Conservation (phyloP, 495 filamentous ascomycete genomes). For the Diplogelasinospora grovesii region DNA sequence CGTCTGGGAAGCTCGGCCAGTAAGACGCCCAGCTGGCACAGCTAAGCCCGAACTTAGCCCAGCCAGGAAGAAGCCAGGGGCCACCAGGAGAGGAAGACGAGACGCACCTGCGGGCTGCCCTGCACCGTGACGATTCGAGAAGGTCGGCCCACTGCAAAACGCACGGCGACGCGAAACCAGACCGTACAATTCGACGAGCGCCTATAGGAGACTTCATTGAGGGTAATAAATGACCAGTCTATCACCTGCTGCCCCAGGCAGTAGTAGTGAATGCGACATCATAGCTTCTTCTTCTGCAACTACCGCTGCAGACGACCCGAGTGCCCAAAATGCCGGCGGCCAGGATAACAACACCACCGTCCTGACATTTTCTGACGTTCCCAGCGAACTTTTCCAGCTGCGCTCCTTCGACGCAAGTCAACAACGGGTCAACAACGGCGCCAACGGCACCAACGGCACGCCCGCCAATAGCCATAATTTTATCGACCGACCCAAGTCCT, state of each 20-base stretch:
- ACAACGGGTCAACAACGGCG: constrained; percentile 4
- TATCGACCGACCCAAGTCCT: background rate
- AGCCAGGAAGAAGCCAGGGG: too few relatives aligned
- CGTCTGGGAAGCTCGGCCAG: constrained; percentile 4
- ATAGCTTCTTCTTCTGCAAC: constrained; percentile 10
- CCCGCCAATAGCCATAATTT: constrained; percentile 11
- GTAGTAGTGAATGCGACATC: constrained; percentile 18
- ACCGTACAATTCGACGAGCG: background rate
- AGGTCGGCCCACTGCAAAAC: background rate
- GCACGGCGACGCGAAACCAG: background rate
- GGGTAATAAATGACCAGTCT: constrained; percentile 23
- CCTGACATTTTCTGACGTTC: constrained; percentile 36
- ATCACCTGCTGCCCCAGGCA: constrained; percentile 24
- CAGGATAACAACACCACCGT: constrained; percentile 17
- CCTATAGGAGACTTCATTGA: constrained; percentile 1
- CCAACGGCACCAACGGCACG: constrained; percentile 10
- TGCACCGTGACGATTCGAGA: background rate
- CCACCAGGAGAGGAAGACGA: background rate
- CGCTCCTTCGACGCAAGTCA: constrained; percentile 19
- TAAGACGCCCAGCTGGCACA: constrained; percentile 8
- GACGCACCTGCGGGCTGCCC: constrained; percentile 1
- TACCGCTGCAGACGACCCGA: constrained; percentile 14
- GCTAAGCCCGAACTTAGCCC: background rate
- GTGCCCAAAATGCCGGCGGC: constrained; percentile 18
- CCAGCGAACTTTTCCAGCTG: constrained; percentile 33